Conservation (phyloP, 2,329 filamentous ascomycete genomes). For the Alternaria sp. region DNA sequence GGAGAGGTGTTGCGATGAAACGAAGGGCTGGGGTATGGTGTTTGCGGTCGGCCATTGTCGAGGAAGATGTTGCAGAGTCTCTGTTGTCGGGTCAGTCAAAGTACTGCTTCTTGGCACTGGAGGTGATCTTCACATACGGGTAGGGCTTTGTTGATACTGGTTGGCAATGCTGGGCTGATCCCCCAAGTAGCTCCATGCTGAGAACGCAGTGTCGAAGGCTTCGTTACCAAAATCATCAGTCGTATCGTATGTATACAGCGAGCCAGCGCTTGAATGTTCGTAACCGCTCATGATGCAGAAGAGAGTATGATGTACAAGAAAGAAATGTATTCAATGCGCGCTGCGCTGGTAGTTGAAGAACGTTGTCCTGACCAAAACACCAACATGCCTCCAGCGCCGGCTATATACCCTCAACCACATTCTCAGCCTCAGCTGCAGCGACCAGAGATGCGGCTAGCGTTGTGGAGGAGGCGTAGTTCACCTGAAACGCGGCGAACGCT, state of each 20-base stretch:
- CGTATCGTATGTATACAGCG: constrained; percentile 9
- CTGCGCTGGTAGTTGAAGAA: background rate
- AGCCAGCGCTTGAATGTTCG: constrained; percentile 13
- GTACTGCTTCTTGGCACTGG: background rate
- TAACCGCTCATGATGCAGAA: constrained; percentile 15
- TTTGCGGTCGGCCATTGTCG: constrained; percentile 11
- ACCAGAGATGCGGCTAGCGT: background rate
- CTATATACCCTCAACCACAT: background rate
- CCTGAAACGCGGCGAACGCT: constrained; percentile 29
- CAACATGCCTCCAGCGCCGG: background rate
- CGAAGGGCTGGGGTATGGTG: constrained; percentile 5
- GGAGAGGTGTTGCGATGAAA: constrained; percentile 23
- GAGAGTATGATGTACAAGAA: background rate
- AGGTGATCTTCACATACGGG: background rate
- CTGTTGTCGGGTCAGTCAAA: constrained; percentile 5
- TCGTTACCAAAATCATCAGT: background rate
- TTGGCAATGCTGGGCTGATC: background rate
- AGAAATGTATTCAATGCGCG: background rate
- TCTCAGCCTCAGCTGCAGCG: background rate
- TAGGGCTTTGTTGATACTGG: background rate
- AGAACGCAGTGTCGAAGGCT: background rate
- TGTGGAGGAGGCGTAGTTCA: constrained; percentile 29
- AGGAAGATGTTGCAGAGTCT: constrained; percentile 8
- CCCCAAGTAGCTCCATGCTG: background rate
- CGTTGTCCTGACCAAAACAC: background rate